Evolutionary conservation across 495 filamentous ascomycete genomes (phyloP).

Genomic region (Talaromyces ruber): DNA sequence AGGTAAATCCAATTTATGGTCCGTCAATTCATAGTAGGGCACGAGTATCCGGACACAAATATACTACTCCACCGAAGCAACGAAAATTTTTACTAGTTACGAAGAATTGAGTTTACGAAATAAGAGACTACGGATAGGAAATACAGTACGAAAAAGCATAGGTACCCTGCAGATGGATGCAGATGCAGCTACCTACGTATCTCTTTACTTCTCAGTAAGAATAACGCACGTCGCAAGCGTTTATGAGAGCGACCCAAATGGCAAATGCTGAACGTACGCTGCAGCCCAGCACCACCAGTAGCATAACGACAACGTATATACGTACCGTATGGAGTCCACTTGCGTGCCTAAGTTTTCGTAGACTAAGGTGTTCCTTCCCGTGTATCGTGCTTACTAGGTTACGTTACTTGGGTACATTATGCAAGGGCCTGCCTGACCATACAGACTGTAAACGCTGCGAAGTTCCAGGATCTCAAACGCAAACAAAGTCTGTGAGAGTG

Average conservation of each 20-base stretch:
- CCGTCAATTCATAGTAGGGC: background rate
- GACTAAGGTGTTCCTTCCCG: background rate
- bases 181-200: background rate
- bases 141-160: background rate
- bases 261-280: no score
- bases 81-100: background rate
- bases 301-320: background rate
- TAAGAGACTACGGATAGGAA: background rate
- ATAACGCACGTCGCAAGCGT: background rate
- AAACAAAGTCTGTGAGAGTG: background rate
- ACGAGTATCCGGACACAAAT: background rate
- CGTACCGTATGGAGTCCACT: background rate
- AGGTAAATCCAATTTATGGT: no score
- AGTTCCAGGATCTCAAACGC: background rate
- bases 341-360: background rate
- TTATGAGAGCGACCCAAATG: background rate
- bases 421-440: background rate
- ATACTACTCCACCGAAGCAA: background rate
- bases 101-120: background rate
- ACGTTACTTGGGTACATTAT: background rate
- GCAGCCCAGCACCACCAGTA: background rate
- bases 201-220: background rate
- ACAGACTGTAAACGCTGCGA: background rate
- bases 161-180: background rate
- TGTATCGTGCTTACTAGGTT: background rate